These are phyloP conservation scores for Calocybe cyanea DNA, from an alignment of 768 basidiomycete species.

Conservation along the genomic window DNA sequence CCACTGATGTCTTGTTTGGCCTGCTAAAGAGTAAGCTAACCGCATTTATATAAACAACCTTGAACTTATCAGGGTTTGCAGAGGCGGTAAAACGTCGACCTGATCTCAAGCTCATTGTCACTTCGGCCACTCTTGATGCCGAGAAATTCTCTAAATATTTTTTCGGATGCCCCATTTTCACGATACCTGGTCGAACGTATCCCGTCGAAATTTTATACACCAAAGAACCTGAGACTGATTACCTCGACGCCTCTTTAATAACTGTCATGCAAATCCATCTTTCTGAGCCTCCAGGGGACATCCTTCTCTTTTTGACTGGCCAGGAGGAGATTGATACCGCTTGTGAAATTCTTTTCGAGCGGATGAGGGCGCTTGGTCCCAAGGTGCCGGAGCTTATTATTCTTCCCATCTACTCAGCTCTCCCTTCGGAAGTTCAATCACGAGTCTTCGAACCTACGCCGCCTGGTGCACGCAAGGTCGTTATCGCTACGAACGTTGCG, in stretches of 20 bases:
- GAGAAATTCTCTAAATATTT: constrained; percentile 99
- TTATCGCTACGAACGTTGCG: constrained; percentile 99
- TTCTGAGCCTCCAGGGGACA: constrained; percentile 94
- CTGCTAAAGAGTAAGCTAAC: constrained; percentile 75
- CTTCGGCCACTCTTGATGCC: constrained; percentile 97
- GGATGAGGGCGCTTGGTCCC: constrained; percentile 98
- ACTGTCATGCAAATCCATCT: constrained; percentile 99
- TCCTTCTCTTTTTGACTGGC: constrained; percentile 96
- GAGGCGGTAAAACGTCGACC: constrained; percentile 94
- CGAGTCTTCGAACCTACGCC: constrained; percentile 97
- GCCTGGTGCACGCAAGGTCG: constrained; percentile 96
- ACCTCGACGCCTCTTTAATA: constrained; percentile 96
- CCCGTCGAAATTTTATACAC: constrained; percentile 98
- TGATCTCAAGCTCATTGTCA: constrained; percentile 96
- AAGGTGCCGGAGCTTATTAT: constrained; percentile 97
- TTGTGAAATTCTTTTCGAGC: constrained; percentile 95
- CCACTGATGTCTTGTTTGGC: constrained; percentile 98
- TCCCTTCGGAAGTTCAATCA: constrained; percentile 97
- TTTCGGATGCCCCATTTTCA: constrained; percentile 98
- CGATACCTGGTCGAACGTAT: constrained; percentile 99
- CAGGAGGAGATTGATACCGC: constrained; percentile 99
- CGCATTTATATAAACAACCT: not conserved
- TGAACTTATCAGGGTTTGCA: constrained; percentile 30
- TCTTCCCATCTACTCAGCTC: constrained; percentile 95
- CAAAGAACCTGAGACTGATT: constrained; percentile 96